phyloP scores from a whole-genome alignment of 768 basidiomycete genomes.

The Lepiota brunneoincarnata region DNA sequence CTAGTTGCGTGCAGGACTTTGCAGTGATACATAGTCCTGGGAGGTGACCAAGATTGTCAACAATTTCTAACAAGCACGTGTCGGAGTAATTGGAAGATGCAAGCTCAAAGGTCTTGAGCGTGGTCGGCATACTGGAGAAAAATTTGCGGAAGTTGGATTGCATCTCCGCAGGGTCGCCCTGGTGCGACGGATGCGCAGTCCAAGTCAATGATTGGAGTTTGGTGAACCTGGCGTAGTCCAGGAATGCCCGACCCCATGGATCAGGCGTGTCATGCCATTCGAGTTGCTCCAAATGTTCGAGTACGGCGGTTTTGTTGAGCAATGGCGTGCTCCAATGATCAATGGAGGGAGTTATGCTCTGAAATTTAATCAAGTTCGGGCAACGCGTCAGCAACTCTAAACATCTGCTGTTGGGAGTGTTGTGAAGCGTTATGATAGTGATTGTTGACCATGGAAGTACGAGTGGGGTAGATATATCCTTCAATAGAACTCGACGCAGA shows the following conservation, averaged over 20 bases:
- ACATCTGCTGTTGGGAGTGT: background rate
- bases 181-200: no score
- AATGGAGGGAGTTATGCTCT: background rate
- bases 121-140: background rate
- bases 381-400: background rate
- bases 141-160: background rate
- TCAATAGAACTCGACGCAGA: background rate
- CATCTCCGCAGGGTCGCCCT: no score
- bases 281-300: background rate
- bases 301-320: background rate
- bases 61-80: background rate
- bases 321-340: no score
- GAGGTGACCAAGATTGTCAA: background rate
- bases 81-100: no score
- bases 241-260: background rate
- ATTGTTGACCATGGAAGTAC: background rate
- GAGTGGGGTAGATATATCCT: background rate
- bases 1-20: no score
- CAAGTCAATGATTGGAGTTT: background rate
- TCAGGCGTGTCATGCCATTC: background rate
- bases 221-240: background rate
- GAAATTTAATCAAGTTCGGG: background rate
- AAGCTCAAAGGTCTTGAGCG: background rate
- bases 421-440: background rate
- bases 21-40: background rate